Evolutionary conservation across 805 yeast genomes (phyloP).

Genomic region (Spathaspora boniae): DNA sequence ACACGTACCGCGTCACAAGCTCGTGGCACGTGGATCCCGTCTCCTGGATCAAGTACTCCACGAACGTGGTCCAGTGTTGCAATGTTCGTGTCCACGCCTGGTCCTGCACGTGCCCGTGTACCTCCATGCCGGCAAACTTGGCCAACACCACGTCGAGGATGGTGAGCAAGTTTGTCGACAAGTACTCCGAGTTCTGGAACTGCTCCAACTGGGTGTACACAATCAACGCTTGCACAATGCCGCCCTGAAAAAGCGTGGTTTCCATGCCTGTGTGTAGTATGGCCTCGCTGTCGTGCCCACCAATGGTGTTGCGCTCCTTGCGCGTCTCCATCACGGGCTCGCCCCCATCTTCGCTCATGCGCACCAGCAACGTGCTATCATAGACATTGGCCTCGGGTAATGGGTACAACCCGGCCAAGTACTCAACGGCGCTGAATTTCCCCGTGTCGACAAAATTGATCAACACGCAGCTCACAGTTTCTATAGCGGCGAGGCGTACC

Average conservation of each 20-base stretch:
- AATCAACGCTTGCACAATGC: conserved; percentile 31
- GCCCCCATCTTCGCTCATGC: conserved; percentile 16
- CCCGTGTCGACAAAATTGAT: conserved; percentile 38
- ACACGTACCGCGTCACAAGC: conserved; percentile 28
- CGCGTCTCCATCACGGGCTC: conserved; percentile 14
- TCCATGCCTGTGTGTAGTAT: conserved; percentile 19
- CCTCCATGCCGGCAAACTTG: conserved; percentile 25
- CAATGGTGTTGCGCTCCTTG: conserved; percentile 19
- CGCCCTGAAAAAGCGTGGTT: conserved; percentile 23
- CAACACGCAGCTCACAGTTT: conserved; percentile 30
- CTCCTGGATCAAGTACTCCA: conserved; percentile 32
- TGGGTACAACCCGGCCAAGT: conserved; percentile 27
- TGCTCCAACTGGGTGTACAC: conserved; percentile 38
- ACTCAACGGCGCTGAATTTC: conserved; percentile 32
- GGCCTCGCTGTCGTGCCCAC: conserved; percentile 25
- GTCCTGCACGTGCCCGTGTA: conserved; percentile 26
- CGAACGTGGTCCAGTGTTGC: conserved; percentile 24
- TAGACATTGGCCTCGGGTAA: conserved; percentile 30
- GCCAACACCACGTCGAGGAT: conserved; percentile 29
- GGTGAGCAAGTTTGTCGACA: conserved; percentile 22
- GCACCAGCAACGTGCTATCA: conserved; percentile 20
- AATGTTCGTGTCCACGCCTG: conserved; percentile 29
- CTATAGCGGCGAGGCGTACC: conserved; percentile 35
- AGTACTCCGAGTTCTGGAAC: conserved; percentile 36
- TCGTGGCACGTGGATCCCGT: conserved; percentile 37